Evolutionary conservation across 1,284 basidiomycete species (phyloP), one percentile per base, ranked within the genome.

Genomic region (Schizopora paradoxa): DNA sequence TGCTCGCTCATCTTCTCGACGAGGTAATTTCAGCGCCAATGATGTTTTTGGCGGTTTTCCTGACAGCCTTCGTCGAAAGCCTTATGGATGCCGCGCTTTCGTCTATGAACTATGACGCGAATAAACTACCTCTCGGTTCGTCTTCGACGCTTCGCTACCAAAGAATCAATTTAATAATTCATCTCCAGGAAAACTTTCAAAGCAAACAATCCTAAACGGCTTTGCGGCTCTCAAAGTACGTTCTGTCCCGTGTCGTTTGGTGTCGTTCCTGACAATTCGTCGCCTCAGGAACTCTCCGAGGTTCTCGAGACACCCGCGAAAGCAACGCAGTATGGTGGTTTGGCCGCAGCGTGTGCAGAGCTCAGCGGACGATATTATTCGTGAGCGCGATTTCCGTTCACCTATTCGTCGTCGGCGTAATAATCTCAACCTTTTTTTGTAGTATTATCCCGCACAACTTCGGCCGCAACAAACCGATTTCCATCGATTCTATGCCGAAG

Each of bases 71-170:
- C 26, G 14, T 25, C 14, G 34, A 1, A 41, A 79, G 76, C 22
- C 58, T 79, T 51, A 75, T 82, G 37, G 69, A 77, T 39, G 76
- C 74, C 0, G 68, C 72, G 18, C 59, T 84, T 54, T 74, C 74
- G n/a, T 73, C 75, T 2, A 78, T 84, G 77, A 81, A 82, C 55
- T 84, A 84, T 54, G 80, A 84, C 56, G 79, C 77, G 3, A 77
- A 77, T 54, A 84, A 84, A 56, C 66, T 83, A 18, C 81, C 81
- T 11, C 70, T 83, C 7, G 79, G 76, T 68, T 51, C 21, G 34
- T 53, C 23, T 35, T 43, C 29, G 16, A 31, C 34, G 14, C 14
- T 16, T 14, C 26, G 33, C 8, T 39, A 11, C 16, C 7, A 26
- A 25, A 16, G 27, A 14, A 7, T 34, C 5, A 37, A 28, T 14